Evolutionary conservation across 495 filamentous ascomycete species (phyloP).

Genomic region (Penicillium bovifimosum): DNA sequence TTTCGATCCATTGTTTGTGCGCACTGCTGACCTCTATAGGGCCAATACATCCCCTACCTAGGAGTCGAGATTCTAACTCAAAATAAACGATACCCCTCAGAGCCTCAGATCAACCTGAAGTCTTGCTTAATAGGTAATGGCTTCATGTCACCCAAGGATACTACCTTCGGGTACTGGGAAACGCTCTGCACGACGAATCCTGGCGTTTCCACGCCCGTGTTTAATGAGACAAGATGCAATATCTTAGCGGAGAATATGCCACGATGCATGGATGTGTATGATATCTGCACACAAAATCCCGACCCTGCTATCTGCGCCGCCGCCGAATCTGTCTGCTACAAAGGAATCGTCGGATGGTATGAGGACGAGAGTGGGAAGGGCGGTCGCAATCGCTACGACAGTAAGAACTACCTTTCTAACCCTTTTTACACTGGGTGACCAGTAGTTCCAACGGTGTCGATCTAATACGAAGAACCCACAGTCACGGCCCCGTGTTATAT

Average conservation of each 20-base stretch:
- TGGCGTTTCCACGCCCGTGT: slow-evolving; percentile 31
- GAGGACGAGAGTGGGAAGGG: slow-evolving; percentile 31
- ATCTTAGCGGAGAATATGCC: slow-evolving; percentile 39
- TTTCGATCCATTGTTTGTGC: background rate
- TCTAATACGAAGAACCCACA: slow-evolving; percentile 1
- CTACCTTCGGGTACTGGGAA: slow-evolving; percentile 38
- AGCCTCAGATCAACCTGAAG: slow-evolving; percentile 27
- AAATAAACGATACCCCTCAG: slow-evolving; percentile 27
- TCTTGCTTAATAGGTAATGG: slow-evolving; percentile 39
- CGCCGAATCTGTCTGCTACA: slow-evolving; percentile 23
- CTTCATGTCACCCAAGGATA: slow-evolving; percentile 31
- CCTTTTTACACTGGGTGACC: too few species aligned
- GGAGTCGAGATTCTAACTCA: slow-evolving; percentile 31
- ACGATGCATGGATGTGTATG: slow-evolving; percentile 34
- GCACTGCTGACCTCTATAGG: slow-evolving; percentile 18
- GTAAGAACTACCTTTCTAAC: slow-evolving; percentile 17
- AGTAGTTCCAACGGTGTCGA: too few species aligned
- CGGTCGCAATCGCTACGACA: slow-evolving; percentile 39
- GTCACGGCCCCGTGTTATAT: slow-evolving; percentile 33
- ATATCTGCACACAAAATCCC: slow-evolving; percentile 25
- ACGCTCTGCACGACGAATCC: slow-evolving; percentile 43
- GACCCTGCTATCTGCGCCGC: slow-evolving; percentile 28
- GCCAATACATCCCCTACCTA: slow-evolving; percentile 35
- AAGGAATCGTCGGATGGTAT: slow-evolving; percentile 30
- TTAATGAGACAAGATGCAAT: slow-evolving; percentile 40